Base-by-base conservation (phyloP, 257 asterid species). In the Solanum boliviense region DNA sequence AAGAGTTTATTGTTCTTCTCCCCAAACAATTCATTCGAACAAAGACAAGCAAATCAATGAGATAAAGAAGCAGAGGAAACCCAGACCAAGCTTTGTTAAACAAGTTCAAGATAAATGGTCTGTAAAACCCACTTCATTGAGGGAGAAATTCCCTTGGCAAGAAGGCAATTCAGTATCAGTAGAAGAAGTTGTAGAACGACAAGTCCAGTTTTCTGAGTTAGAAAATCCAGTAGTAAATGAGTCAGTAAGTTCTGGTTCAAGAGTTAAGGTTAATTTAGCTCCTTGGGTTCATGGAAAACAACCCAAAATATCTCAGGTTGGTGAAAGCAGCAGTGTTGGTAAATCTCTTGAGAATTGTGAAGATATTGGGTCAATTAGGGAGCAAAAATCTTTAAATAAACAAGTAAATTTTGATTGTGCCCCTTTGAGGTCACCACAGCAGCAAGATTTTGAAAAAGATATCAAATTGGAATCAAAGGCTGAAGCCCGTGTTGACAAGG, bases 51-150 rank as follows among this genome's bases (percentile, higher is more conserved):
- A 29, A 79, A 73, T 84, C 78, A 87, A 41, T 89, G 84, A 83
- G 18, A 72, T 44, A 20, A 95, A 91, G 87, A 95, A 93, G 89
- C 93, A 88, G 94, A 92, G 95, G 39, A 95, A 97, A 87, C 98
- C 95, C 29, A 94, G 96, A 86, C 98, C 98, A 39, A 97, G 98
- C 89, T 97, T 97, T 88, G 88, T 95, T 34, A 95, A 93, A 13
- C 94, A 95, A 91, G 90, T 95, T 91, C 94, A 95, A 84, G 92
- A 86, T 65, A 97, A 95, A 93, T 95, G 99, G 98, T 95, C 98
- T 36, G 74, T 90, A 3, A 95, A 92, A 91, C 88, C 89, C 85
- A 92, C 93, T 89, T 91, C 96, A 39, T 60, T 82, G 25, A 90
- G 97, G 58, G 92, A 94, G 29, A 92, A 87, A 68, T 93, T 95